Conservation (phyloP, 2,329 filamentous ascomycete genomes). For the Fusarium udum region DNA sequence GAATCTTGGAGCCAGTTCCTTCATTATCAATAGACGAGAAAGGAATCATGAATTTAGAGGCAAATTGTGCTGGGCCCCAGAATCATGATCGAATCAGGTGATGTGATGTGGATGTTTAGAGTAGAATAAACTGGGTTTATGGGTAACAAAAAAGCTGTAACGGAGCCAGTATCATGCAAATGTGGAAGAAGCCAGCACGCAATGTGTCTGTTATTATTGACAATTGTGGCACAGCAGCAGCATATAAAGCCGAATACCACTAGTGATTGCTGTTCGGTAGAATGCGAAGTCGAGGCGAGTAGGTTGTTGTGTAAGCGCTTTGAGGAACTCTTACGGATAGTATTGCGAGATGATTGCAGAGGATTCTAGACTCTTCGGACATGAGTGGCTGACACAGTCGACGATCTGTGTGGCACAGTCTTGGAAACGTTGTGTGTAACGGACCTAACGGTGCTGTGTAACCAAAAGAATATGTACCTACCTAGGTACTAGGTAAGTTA, state of each 20-base stretch:
- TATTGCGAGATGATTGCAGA: conserved; percentile 5
- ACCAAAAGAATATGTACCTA: not conserved
- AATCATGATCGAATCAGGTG: conserved; percentile 6
- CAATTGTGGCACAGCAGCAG: conserved; percentile 18
- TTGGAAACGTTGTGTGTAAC: not conserved
- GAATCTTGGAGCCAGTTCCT: not conserved
- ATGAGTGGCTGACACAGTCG: conserved; percentile 9
- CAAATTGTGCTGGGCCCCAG: not conserved
- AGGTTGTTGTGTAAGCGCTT: not conserved
- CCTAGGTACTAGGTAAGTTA: no score
- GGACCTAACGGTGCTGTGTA: not conserved
- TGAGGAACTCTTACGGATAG: not conserved
- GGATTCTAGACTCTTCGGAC: conserved; percentile 30
- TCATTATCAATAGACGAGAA: not conserved
- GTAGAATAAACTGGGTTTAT: not conserved
- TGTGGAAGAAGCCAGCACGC: not conserved
- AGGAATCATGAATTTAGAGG: not conserved
- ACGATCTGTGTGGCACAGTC: conserved; percentile 4
- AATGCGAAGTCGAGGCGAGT: not conserved
- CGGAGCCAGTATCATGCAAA: conserved; percentile 12
- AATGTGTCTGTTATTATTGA: conserved; percentile 8
- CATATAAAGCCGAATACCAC: not conserved
- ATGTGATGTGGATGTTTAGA: conserved; percentile 1
- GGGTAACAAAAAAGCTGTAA: not conserved
- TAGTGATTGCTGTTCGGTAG: conserved; percentile 2